Conservation (phyloP, 768 basidiomycete species). For the Pholiota molesta region DNA sequence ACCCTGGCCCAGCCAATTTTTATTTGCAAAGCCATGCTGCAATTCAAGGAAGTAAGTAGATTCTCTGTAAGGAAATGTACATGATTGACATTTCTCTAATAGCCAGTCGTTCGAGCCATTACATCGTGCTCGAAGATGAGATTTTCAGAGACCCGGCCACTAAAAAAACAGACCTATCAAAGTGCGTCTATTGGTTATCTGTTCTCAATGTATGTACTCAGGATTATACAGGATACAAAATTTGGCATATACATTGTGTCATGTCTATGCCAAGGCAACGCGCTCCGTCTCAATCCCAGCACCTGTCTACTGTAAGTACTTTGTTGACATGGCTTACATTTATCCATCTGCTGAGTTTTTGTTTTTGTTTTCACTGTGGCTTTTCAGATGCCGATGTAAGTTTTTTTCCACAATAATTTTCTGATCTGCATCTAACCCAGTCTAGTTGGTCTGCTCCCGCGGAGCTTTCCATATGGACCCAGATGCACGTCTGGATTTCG, state of each 20-base stretch:
- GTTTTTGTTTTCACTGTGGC: background rate
- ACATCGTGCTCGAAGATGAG: slow-evolving; percentile 29
- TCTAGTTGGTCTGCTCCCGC: slow-evolving; percentile 26
- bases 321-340: too few relatives aligned
- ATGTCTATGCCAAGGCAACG: slow-evolving; percentile 33
- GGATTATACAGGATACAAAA: slow-evolving; percentile 25
- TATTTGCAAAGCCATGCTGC: slow-evolving; percentile 62
- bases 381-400: slow-evolving; percentile 26
- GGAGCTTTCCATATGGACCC: slow-evolving; percentile 21
- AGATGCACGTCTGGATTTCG: background rate
- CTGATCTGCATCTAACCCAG: background rate
- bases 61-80: background rate
- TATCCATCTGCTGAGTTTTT: background rate
- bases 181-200: background rate
- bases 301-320: slow-evolving; percentile 33
- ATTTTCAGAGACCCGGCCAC: background rate
- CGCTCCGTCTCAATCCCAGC: slow-evolving; percentile 34
- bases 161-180: too few relatives aligned
- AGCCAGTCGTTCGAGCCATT: slow-evolving; percentile 30
- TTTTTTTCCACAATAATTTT: background rate
- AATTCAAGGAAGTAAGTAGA: slow-evolving; percentile 52
- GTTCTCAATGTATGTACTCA: background rate
- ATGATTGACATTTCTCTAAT: background rate
- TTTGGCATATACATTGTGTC: slow-evolving; percentile 26
- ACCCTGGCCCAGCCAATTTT: slow-evolving; percentile 51